Conservation (phyloP, 306 rosid genomes). For the Fagus crenata region DNA sequence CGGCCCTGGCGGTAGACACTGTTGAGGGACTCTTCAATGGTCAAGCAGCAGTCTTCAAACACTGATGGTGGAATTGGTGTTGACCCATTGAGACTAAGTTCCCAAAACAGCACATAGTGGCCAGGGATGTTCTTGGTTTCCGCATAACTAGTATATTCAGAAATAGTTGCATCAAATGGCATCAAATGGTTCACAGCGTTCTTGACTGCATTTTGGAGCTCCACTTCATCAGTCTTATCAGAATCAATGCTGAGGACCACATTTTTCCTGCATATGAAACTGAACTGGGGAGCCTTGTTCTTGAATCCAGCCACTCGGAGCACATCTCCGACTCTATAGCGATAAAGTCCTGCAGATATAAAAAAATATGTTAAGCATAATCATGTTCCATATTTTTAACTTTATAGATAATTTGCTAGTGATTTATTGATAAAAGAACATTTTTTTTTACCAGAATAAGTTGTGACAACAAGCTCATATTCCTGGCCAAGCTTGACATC, state of each 20-base stretch:
- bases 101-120: conserved; percentile 88
- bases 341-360: conserved; percentile 62
- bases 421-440: not conserved
- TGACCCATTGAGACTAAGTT: conserved; percentile 47
- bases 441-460: conserved; percentile 63
- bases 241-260: conserved; percentile 82
- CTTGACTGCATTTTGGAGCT: conserved; percentile 74
- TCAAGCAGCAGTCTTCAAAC: conserved; percentile 76
- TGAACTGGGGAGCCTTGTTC: conserved; percentile 91
- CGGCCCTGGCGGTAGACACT: conserved; percentile 89
- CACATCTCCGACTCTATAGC: conserved; percentile 85
- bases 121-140: conserved; percentile 75
- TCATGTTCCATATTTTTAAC: not conserved
- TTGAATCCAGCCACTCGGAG: conserved; percentile 78
- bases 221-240: conserved; percentile 88
- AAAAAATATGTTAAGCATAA: conserved; percentile 6
- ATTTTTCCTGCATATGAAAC: conserved; percentile 77
- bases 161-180: conserved; percentile 58
- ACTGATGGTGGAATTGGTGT: conserved; percentile 68
- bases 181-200: conserved; percentile 57
- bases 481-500: conserved; percentile 85
- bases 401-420: not conserved
- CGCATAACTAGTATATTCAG: conserved; percentile 77
- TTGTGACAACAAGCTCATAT: conserved; percentile 88
- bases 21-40: conserved; percentile 79